Evolutionary conservation across 495 filamentous ascomycete species (phyloP).

Genomic region (Parathielavia hyrcaniae): DNA sequence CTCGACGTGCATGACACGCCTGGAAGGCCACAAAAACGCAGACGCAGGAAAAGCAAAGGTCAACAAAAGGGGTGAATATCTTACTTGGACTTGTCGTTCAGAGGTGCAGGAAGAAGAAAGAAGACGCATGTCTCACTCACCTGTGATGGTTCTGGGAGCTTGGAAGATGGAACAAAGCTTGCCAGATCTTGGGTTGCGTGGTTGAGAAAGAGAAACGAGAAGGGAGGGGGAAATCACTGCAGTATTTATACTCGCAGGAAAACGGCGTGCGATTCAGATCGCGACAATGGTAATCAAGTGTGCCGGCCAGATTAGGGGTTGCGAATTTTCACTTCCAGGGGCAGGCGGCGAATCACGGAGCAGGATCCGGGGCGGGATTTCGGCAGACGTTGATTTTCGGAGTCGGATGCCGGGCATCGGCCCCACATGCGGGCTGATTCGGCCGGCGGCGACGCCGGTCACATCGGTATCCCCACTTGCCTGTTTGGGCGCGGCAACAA

Average conservation of each 20-base stretch:
- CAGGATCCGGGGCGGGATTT: background rate
- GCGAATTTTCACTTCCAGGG: background rate
- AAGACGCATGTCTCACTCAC: background rate
- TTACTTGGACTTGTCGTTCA: background rate
- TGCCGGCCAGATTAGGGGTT: background rate
- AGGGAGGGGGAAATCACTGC: background rate
- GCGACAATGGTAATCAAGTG: background rate
- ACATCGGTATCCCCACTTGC: background rate
- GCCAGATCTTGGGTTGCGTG: background rate
- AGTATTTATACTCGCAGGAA: background rate
- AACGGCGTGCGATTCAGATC: background rate
- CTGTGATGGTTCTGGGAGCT: conserved; percentile 1
- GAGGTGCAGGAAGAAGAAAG: background rate
- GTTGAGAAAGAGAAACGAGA: background rate
- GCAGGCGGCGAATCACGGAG: background rate
- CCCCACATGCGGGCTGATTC: background rate
- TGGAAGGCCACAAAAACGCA: background rate
- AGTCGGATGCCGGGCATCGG: background rate
- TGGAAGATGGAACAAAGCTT: background rate
- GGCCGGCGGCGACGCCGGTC: background rate
- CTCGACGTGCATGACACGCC: background rate
- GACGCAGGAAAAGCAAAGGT: background rate
- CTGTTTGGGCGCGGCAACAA: too few relatives aligned
- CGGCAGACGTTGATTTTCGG: conserved; percentile 7
- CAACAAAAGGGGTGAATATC: background rate